These are phyloP conservation scores for Aspergillus tamarii DNA, from an alignment of 2,329 filamentous ascomycete genomes.

Conservation along the genomic window DNA sequence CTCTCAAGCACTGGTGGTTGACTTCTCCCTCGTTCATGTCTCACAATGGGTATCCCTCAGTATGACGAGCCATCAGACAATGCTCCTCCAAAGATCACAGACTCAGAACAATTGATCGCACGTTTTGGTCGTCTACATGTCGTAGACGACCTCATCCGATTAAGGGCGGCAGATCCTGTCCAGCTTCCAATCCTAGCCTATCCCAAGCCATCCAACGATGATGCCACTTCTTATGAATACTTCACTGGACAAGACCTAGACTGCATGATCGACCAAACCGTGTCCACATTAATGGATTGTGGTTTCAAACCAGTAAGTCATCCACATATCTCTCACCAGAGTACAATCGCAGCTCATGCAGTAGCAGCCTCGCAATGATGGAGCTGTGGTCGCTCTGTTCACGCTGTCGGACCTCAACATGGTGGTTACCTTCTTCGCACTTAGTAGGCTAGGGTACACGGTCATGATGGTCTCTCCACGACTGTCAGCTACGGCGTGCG, in stretches of 20 bases:
- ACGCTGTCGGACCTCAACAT: slow-evolving; percentile 48
- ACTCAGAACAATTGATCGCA: slow-evolving; percentile 24
- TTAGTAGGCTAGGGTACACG: slow-evolving; percentile 50
- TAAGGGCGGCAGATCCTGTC: slow-evolving; percentile 41
- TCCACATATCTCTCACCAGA: not conserved
- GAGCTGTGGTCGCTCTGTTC: slow-evolving; percentile 42
- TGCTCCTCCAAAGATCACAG: not conserved
- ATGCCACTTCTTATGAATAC: slow-evolving; percentile 41
- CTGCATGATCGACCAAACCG: slow-evolving; percentile 44
- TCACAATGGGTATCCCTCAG: slow-evolving; percentile 24
- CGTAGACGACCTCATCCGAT: slow-evolving; percentile 47
- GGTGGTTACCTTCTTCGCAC: slow-evolving; percentile 48
- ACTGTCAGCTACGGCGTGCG: slow-evolving; percentile 44
- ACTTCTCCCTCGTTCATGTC: not conserved
- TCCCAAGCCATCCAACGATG: slow-evolving; percentile 35
- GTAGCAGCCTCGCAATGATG: slow-evolving; percentile 22
- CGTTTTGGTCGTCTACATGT: slow-evolving; percentile 45
- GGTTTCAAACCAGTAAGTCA: slow-evolving; percentile 21
- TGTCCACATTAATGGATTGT: slow-evolving; percentile 32
- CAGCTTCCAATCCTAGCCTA: slow-evolving; percentile 49
- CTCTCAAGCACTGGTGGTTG: not conserved
- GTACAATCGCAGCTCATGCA: not conserved
- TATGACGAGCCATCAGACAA: slow-evolving; percentile 11
- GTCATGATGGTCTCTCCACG: slow-evolving; percentile 50
- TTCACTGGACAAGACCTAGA: slow-evolving; percentile 48